These are phyloP conservation scores for Vigna unguiculata DNA, from an alignment of 306 rosid species.

Conservation along the genomic window DNA sequence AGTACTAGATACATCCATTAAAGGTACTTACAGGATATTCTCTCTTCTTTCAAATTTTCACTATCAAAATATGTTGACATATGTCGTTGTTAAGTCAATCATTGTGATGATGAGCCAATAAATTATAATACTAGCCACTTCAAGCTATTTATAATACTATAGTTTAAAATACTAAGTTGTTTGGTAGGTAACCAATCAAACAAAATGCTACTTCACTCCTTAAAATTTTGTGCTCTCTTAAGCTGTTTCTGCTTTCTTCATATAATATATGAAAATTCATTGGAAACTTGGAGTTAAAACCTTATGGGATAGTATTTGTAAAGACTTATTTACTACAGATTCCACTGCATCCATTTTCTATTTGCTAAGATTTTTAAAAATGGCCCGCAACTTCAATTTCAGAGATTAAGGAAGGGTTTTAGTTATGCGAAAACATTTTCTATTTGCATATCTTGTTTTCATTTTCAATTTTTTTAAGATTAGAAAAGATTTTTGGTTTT, in stretches of 20 bases:
- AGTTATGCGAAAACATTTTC: no score
- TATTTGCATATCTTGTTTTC: no score
- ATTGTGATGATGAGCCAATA: no score
- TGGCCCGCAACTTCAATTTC: neutral
- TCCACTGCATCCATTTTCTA: neutral
- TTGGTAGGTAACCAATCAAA: neutral
- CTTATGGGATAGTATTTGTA: neutral
- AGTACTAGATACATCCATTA: neutral
- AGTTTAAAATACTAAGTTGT: neutral
- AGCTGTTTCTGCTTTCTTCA: constrained; percentile 5
- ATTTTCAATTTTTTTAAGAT: no score
- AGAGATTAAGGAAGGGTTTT: neutral
- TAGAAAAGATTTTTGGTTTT: no score
- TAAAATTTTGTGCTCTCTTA: neutral
- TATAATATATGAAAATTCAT: neutral
- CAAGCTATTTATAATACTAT: no score
- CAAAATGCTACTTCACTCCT: neutral
- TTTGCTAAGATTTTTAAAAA: neutral
- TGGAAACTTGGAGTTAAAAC: neutral
- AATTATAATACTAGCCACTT: no score
- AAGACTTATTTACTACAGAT: neutral
- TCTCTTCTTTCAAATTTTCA: neutral
- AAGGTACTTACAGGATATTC: neutral
- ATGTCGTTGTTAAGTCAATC: neutral
- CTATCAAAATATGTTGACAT: neutral